Percentiles rank a stretch among this genome's conserved stretches.
Conservation (phyloP, 129 eudicot species). For the Silybum marianum region DNA sequence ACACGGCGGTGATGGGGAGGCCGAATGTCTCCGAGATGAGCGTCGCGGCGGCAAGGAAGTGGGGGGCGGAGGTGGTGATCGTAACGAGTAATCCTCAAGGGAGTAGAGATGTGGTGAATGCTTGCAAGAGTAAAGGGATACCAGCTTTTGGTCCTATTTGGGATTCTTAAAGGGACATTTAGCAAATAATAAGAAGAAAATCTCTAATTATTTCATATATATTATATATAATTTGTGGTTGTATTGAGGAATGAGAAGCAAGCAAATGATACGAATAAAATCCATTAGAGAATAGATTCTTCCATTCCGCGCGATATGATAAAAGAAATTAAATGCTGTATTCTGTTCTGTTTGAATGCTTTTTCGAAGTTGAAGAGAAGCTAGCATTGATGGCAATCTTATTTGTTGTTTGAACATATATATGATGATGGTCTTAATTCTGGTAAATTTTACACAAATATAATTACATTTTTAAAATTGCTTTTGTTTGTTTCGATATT, state of each 20-base stretch:
- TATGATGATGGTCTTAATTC: too few species aligned
- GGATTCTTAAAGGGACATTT: conserved; percentile 53
- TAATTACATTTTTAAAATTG: too few species aligned
- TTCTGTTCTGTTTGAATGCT: too few species aligned
- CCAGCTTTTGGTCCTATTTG: conserved; percentile 83
- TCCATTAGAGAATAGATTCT: neutral
- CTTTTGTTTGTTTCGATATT: too few species aligned
- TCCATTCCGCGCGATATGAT: too few species aligned
- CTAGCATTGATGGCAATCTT: too few species aligned
- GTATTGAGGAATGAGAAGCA: neutral
- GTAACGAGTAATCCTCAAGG: conserved; percentile 79
- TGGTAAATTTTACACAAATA: too few species aligned
- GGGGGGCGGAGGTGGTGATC: conserved; percentile 73
- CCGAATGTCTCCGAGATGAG: conserved; percentile 76
- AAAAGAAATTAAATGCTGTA: too few species aligned
- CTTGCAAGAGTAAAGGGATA: conserved; percentile 67
- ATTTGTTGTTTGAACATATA: too few species aligned
- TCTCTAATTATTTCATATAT: too few species aligned
- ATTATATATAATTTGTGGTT: too few species aligned
- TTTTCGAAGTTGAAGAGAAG: too few species aligned
- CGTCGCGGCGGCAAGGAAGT: conserved; percentile 51
- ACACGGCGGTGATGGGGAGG: conserved; percentile 66
- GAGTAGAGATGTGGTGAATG: conserved; percentile 73
- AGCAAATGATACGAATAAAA: neutral
- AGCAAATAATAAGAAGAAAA: neutral